These are phyloP conservation scores for Ophiocordyceps australis DNA, from an alignment of 2,329 filamentous ascomycete genomes.

Conservation along the genomic window DNA sequence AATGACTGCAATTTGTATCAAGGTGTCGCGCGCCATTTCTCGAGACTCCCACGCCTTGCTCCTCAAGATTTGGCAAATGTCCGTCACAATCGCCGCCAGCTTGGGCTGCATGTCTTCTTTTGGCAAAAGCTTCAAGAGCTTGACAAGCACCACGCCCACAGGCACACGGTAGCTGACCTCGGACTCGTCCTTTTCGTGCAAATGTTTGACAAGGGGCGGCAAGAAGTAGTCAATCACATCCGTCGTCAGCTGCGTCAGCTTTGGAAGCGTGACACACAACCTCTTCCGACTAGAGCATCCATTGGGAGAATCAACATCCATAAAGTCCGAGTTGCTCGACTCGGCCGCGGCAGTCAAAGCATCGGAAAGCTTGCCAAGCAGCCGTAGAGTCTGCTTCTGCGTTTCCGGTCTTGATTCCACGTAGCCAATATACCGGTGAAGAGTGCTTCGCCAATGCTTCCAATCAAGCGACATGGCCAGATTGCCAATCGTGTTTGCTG, in stretches of 20 bases:
- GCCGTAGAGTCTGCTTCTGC: conserved; percentile 70
- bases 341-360: conserved; percentile 43
- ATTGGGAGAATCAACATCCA: conserved; percentile 20
- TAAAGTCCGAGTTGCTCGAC: conserved; percentile 16
- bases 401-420: conserved; percentile 63
- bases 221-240: conserved; percentile 63
- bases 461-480: conserved; percentile 68
- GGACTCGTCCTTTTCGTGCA: conserved; percentile 88
- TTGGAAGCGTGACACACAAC: conserved; percentile 49
- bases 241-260: conserved; percentile 44
- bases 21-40: conserved; percentile 77
- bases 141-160: conserved; percentile 74
- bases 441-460: conserved; percentile 72
- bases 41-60: conserved; percentile 78
- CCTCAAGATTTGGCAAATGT: conserved; percentile 82
- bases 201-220: conserved; percentile 62
- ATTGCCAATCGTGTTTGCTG: conserved; percentile 61
- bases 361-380: conserved; percentile 70
- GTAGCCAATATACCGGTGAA: conserved; percentile 71
- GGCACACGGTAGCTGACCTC: conserved; percentile 87
- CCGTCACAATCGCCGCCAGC: conserved; percentile 69
- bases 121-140: conserved; percentile 68
- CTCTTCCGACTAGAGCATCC: conserved; percentile 13
- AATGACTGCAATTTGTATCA: conserved; percentile 66
- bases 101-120: conserved; percentile 52